These are phyloP conservation scores for Neurospora sp. DNA, from an alignment of 495 filamentous ascomycete genomes.

Conservation along the genomic window DNA sequence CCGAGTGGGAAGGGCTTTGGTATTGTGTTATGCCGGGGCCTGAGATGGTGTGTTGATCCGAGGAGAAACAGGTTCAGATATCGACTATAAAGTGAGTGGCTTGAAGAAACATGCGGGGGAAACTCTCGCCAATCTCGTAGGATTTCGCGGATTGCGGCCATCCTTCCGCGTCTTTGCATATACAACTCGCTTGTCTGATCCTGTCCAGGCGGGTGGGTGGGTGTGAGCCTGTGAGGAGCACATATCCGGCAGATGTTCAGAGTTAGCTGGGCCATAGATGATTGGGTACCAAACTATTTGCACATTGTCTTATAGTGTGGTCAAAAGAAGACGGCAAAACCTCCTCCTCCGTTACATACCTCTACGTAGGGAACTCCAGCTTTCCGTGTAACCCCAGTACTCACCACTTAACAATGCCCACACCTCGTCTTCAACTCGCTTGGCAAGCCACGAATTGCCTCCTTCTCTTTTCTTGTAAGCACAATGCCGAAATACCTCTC, in stretches of 20 bases:
- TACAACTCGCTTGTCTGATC: not conserved
- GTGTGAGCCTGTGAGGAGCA: not conserved
- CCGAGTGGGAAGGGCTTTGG: not conserved
- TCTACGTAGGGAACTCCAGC: not conserved
- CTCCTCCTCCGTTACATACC: not conserved
- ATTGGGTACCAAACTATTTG: not conserved
- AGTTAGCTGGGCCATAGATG: not conserved
- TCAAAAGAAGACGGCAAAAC: not conserved
- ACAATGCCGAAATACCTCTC: slow-evolving; percentile 45
- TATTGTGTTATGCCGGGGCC: not conserved
- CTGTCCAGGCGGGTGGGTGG: not conserved
- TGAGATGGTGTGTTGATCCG: not conserved
- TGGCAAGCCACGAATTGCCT: slow-evolving; percentile 42
- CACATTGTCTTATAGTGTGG: not conserved
- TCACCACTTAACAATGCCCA: slow-evolving; percentile 1
- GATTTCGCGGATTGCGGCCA: not conserved
- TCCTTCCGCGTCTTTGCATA: not conserved
- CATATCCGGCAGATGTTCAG: not conserved
- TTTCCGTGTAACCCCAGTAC: not conserved
- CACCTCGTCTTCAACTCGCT: slow-evolving; percentile 30
- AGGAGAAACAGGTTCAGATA: not conserved
- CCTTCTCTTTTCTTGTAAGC: slow-evolving; percentile 38
- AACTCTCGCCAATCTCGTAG: not conserved
- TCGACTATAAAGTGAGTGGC: not conserved
- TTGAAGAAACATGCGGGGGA: not conserved